Evolutionary conservation across 106 monocot genomes (phyloP), one percentile per base, ranked within the genome.

Genomic region (Dioscorea alata): DNA sequence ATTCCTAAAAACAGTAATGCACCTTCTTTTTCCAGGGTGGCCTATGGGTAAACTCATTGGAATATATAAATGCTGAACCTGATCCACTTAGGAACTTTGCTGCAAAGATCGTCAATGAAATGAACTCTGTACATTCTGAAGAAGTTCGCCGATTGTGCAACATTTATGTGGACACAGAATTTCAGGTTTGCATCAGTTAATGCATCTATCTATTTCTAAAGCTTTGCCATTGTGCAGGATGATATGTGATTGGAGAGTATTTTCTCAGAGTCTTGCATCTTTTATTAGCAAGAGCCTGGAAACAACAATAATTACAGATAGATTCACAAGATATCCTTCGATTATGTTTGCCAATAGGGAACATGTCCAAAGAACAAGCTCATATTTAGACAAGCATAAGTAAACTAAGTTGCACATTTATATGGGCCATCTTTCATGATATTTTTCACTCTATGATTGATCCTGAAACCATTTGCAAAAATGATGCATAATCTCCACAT

Each of bases 71-170:
- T 72, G 92, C 97, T 19, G 73, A 79, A 20, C 92, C 97, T 48
- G 97, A 97, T 73, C 92, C 97, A 69, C 84, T 92, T 22, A 71
- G 96, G 33, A 85, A 85, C 59, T 89, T 73, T 72, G 92, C 96
- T 24, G 86, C 79, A 71, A 87, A 83, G 57, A 82, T 97, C 58
- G 92, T 92, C 1, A 78, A 83, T 54, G 97, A 97, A 72, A 85
- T 97, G 84, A 89, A 89, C 66, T 52, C 72, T 33, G 76, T 69
- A 61, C 92, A 92, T 51, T 69, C 80, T 4, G 92, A 97, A 79
- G 97, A 97, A 76, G 87, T 97, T 23, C 82, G 72, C 9, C 76
- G 92, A 50, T 64, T 97, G 57, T 86, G 86, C 76, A 77, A 65
- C 13, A 51, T 83, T 64, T 92, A 86, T 76, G 80, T 97, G 23